Evolutionary conservation across 2,329 filamentous ascomycete genomes (phyloP), one percentile per base, ranked within the genome.

Genomic region (Knufia fluminis): DNA sequence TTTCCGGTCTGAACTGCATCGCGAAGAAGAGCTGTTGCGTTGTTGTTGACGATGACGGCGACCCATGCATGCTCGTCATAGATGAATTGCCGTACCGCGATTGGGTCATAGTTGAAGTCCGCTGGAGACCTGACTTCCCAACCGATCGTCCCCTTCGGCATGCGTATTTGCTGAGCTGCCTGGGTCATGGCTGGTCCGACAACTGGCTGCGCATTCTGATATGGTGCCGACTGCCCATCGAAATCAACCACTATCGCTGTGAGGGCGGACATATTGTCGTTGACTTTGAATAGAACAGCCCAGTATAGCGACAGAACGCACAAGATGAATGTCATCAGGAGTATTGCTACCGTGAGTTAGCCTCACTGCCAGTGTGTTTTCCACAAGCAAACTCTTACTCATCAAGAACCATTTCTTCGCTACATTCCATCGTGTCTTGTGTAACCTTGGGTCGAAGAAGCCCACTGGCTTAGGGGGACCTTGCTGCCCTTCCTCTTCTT

Each of bases 191-290:
- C 64, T 0, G 77, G 77, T 1, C 80, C 80, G 14, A 84, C 70
- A 1, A 83, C 57, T 0, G 79, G 71, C 16, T 68, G 60, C 14
- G 68, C 67, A 3, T 67, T 64, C 28, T 67, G 68, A 54, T 76
- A 80, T 1, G 78, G 78, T 1, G 73, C 67, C 2, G 70, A 60
- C 41, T 72, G 70, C 3, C 74, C 75, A 59, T 85, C 80, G 54
- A 83, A 82, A 60, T 83, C 78, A 24, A 84, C 79, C 1, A 83
- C 73, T 53, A 76, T 74, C 7, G 84, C 68, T 2, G 68, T 69
- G 8, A 84, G 62, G 0, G 66, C 63, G 2, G 64, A 65, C 17
- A 75, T 64, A 48, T 76, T 78, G 40, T 66, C 56, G 9, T 78
- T 67, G 0, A 75, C 69, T 10, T 68, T 59, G 58, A 70, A 78